These are phyloP conservation scores for Talaromyces sp. DNA, from an alignment of 2,329 filamentous ascomycete species.

Conservation along the genomic window DNA sequence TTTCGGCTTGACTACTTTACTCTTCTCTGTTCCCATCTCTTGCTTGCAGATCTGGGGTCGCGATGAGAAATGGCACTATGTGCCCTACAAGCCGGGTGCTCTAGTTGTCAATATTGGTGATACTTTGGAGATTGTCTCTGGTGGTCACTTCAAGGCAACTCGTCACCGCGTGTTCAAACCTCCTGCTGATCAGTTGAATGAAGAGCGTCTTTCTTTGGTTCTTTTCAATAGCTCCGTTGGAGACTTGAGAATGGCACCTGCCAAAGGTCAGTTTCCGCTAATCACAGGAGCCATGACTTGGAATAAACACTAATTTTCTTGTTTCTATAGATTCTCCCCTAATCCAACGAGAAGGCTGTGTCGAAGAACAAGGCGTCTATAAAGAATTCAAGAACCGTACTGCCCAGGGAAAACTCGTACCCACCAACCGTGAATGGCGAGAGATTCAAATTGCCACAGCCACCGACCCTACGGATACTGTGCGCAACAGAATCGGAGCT, in stretches of 20 bases:
- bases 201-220: slow-evolving; percentile 44
- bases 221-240: slow-evolving; percentile 49
- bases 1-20: slow-evolving; percentile 46
- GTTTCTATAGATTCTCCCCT: slow-evolving; percentile 34
- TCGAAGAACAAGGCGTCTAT: slow-evolving; percentile 44
- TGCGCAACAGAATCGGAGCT: slow-evolving; percentile 41
- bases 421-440: slow-evolving; percentile 49
- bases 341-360: slow-evolving; percentile 44
- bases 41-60: slow-evolving; percentile 48
- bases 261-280: slow-evolving; percentile 18
- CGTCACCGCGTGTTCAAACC: slow-evolving; percentile 45
- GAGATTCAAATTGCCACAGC: slow-evolving; percentile 49
- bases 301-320: too few species aligned
- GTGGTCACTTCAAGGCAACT: slow-evolving; percentile 49
- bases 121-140: slow-evolving; percentile 46
- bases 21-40: slow-evolving; percentile 49
- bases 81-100: slow-evolving; percentile 43
- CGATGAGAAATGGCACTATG: slow-evolving; percentile 48
- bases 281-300: too few species aligned
- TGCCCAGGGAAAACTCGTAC: slow-evolving; percentile 40
- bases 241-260: slow-evolving; percentile 44
- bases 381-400: slow-evolving; percentile 47
- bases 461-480: slow-evolving; percentile 44
- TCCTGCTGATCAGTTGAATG: slow-evolving; percentile 35
- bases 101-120: slow-evolving; percentile 51